These are phyloP conservation scores for Venturia oleaginea DNA, from an alignment of 2,329 filamentous ascomycete species.

Conservation along the genomic window DNA sequence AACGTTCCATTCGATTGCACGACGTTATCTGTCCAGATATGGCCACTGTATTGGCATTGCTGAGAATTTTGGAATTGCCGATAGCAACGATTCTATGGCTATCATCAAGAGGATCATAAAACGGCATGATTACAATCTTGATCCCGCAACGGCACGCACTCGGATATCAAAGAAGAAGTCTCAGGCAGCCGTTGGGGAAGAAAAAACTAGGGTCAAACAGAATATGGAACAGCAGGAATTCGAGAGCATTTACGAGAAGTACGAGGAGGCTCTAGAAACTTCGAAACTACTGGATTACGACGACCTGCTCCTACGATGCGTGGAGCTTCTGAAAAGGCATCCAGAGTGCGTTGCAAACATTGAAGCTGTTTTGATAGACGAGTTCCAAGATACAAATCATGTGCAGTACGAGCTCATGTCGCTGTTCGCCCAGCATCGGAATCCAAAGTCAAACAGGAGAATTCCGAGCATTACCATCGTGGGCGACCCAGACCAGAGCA, in stretches of 20 bases:
- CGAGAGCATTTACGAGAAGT: slow-evolving; percentile 59
- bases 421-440: slow-evolving; percentile 57
- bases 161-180: slow-evolving; percentile 64
- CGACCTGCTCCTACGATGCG: slow-evolving; percentile 76
- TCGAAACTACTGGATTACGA: slow-evolving; percentile 91
- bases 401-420: slow-evolving; percentile 94
- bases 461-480: slow-evolving; percentile 81
- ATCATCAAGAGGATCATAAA: slow-evolving; percentile 80
- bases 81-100: slow-evolving; percentile 67
- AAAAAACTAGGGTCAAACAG: slow-evolving; percentile 20
- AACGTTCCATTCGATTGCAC: slow-evolving; percentile 89
- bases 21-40: slow-evolving; percentile 75
- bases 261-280: slow-evolving; percentile 63
- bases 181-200: slow-evolving; percentile 29
- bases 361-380: slow-evolving; percentile 85
- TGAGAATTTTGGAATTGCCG: slow-evolving; percentile 83
- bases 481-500: slow-evolving; percentile 94
- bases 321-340: slow-evolving; percentile 63
- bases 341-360: slow-evolving; percentile 82
- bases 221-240: slow-evolving; percentile 55
- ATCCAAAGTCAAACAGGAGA: slow-evolving; percentile 20
- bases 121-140: slow-evolving; percentile 56
- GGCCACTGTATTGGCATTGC: slow-evolving; percentile 74
- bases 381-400: slow-evolving; percentile 95
- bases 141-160: slow-evolving; percentile 59